These are phyloP conservation scores for Pichia sp. DNA, from an alignment of 1,139 yeast genomes.

Conservation along the genomic window DNA sequence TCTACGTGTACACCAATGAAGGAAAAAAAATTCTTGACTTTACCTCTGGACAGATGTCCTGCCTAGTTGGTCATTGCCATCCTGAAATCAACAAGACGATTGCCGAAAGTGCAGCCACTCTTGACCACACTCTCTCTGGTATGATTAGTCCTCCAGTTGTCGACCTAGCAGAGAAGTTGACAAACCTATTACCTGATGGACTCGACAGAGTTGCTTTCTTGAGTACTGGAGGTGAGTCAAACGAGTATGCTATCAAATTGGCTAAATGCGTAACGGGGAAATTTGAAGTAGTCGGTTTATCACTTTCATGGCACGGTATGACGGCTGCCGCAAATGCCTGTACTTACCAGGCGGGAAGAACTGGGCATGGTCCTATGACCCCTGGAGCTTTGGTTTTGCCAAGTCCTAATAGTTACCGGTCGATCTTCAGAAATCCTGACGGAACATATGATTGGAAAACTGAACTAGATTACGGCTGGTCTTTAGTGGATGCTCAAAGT, in stretches of 20 bases:
- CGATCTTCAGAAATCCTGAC: conserved; percentile 27
- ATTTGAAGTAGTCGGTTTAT: conserved; percentile 29
- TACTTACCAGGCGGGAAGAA: conserved; percentile 29
- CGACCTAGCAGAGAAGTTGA: conserved; percentile 26
- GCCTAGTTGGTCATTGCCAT: conserved; percentile 28
- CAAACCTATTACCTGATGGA: conserved; percentile 24
- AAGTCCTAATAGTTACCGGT: conserved; percentile 28
- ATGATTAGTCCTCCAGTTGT: conserved; percentile 29
- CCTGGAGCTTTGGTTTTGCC: conserved; percentile 29
- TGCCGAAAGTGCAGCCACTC: conserved; percentile 21
- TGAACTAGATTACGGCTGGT: conserved; percentile 25
- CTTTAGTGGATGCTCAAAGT: conserved; percentile 21
- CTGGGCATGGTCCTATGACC: conserved; percentile 28
- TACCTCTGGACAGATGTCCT: conserved; percentile 31
- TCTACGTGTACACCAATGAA: conserved; percentile 23
- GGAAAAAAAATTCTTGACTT: conserved; percentile 27
- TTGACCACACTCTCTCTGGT: conserved; percentile 29
- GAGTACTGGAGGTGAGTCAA: conserved; percentile 29
- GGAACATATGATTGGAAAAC: conserved; percentile 31
- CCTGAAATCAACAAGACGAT: conserved; percentile 25
- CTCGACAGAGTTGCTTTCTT: conserved; percentile 26
- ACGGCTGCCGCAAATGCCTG: conserved; percentile 28
- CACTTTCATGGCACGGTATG: conserved; percentile 32
- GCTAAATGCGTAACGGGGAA: conserved; percentile 28
- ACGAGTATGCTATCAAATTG: conserved; percentile 28